phyloP scores from a whole-genome alignment of 805 yeast species.

The Saccharomycopsis olivae region DNA sequence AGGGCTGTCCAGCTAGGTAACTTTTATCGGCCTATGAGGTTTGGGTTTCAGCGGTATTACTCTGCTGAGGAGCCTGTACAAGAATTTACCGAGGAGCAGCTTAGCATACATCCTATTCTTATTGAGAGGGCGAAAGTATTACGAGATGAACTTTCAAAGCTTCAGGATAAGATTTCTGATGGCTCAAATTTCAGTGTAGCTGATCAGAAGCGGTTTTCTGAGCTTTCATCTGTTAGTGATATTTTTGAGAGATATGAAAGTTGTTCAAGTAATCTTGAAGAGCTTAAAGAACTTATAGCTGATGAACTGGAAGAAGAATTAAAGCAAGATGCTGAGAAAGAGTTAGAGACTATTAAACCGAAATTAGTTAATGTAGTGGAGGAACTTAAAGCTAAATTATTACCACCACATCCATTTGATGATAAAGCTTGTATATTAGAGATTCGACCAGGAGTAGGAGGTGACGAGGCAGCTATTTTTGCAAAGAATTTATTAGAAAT shows the following conservation, averaged over 20 bases:
- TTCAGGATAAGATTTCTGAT: conserved; percentile 33
- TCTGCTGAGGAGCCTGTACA: too few relatives aligned
- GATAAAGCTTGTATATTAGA: conserved; percentile 76
- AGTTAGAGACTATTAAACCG: conserved; percentile 39
- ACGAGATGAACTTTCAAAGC: conserved; percentile 28
- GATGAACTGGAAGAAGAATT: conserved; percentile 42
- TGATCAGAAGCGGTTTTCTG: conserved; percentile 39
- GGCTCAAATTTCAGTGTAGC: conserved; percentile 35
- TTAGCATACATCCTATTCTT: conserved; percentile 47
- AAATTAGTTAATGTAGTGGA: conserved; percentile 32
- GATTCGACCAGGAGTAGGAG: conserved; percentile 93
- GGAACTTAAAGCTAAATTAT: conserved; percentile 42
- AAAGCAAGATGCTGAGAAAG: conserved; percentile 50
- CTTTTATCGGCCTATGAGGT: too few relatives aligned
- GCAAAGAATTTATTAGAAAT: conserved; percentile 69
- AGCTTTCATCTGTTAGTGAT: conserved; percentile 34
- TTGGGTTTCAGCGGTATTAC: too few relatives aligned
- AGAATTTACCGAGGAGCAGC: too few relatives aligned
- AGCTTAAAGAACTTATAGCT: conserved; percentile 26
- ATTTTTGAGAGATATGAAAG: conserved; percentile 29
- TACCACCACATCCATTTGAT: conserved; percentile 70
- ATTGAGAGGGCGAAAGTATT: conserved; percentile 36
- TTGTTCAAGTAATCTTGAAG: conserved; percentile 25
- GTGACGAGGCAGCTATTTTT: conserved; percentile 84
- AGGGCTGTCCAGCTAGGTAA: too few relatives aligned